Evolutionary conservation across 2,329 filamentous ascomycete species (phyloP), one percentile per base, ranked within the genome.

Genomic region (Pseudogymnoascus sp.): DNA sequence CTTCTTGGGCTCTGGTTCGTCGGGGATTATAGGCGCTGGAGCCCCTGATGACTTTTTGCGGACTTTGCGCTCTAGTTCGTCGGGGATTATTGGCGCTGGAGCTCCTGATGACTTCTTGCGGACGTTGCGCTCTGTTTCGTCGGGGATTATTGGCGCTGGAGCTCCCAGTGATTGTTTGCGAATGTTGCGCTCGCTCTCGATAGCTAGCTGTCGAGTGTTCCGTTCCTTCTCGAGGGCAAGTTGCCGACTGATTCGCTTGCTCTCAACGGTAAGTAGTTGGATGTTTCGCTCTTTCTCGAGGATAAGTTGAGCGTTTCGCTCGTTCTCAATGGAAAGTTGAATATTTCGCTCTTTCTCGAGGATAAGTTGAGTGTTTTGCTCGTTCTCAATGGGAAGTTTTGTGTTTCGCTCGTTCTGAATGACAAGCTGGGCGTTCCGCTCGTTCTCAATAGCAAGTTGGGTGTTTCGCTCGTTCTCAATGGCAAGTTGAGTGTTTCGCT

Each of bases 51-150:
- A 55, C 38, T 41, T 12, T 61, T 55, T 9, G 60, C 49, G 25
- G 19, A 19, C 25, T 65, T 66, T 35, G 58, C 55, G 9, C n/a
- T 84, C 79, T 60, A 88, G 83, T 67, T 83, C 82, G 39, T 84
- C 76, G 3, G 45, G 2, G 62, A 42, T 52, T 55, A 35, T 42
- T 14, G 64, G 22, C 16, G 25, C 49, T 19, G 49, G 49, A 33
- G 25, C 49, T 19, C 28, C 49, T 7, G 28, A 33, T 33, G 49
- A 35, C 49, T 33, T 33, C 6, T 55, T 55, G 28, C 28, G 28
- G 9, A 22, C 16, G n/a, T 33, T 55, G 28, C 28, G n/a, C 28
- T 55, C 28, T 12, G 7, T 19, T 19, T 55, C 49, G 49, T 33
- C 16, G 6, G 49, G 28, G 28, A 33, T 55, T 33, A 33, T 55